Conservation (phyloP, 2,329 filamentous ascomycete genomes). For the Colletotrichum salicis region DNA sequence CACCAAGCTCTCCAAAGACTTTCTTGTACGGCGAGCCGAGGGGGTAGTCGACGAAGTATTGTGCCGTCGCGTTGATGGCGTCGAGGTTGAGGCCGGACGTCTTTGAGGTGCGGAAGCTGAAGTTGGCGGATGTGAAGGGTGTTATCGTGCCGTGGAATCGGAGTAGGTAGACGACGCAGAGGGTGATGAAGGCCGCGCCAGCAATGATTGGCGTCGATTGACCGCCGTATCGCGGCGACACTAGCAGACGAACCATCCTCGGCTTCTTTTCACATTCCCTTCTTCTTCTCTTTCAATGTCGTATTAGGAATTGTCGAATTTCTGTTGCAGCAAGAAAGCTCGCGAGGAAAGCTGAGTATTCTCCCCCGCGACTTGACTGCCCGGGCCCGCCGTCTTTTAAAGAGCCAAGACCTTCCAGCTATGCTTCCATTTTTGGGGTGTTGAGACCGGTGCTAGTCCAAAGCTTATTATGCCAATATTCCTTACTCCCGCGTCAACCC, state of each 20-base stretch:
- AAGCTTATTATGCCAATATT: constrained; percentile 15
- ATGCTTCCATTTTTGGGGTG: neutral
- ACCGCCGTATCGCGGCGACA: constrained; percentile 18
- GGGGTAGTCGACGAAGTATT: constrained; percentile 42
- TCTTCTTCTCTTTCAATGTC: neutral
- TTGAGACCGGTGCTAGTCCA: neutral
- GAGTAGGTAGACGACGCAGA: constrained; percentile 14
- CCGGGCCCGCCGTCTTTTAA: neutral
- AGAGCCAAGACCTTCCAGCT: neutral
- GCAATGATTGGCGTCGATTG: constrained; percentile 16
- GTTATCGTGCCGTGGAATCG: constrained; percentile 22
- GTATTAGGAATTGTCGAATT: neutral
- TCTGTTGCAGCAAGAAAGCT: neutral
- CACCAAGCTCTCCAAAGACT: constrained; percentile 46
- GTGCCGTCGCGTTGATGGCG: constrained; percentile 29
- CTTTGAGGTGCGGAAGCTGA: constrained; percentile 19
- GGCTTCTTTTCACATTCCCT: neutral
- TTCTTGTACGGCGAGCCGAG: constrained; percentile 44
- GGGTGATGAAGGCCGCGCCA: constrained; percentile 20
- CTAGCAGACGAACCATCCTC: constrained; percentile 24
- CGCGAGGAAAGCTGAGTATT: neutral
- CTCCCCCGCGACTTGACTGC: neutral
- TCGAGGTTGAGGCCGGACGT: constrained; percentile 20
- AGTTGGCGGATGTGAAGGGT: constrained; percentile 8
- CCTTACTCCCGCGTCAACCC: neutral